Base-by-base conservation (phyloP, 345 rosid genomes). In the Eucalyptus leucophloia region DNA sequence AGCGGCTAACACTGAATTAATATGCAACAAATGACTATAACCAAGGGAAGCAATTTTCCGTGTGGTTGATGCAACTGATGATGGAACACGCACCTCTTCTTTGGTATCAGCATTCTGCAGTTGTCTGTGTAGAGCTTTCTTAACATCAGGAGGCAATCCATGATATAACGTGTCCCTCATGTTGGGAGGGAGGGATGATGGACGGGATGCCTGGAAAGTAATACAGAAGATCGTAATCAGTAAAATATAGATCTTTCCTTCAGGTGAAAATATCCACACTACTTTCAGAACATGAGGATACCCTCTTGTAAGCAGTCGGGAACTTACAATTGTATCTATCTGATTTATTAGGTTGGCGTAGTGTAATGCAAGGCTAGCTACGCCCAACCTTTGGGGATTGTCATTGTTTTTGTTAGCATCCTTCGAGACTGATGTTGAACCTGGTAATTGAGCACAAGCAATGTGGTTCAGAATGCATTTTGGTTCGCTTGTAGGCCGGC, bases 341-440 rank as follows among this genome's bases (percentile, higher is more conserved):
- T 95, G 98, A 90, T 95, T 95, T 89, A 98, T 94, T 86, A 98
- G 58, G 91, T 97, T 96, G 91, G 99, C 99, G 87, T 98, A 97
- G 91, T 98, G 99, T 92, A 97, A 92, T 60, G 99, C 95, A 89
- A 98, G 99, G 89, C 98, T 99, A 47, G 95, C 97, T 89, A 87
- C 91, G 69, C 99, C 99, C 88, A 98, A 93, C 87, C 94, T 94
- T 88, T 92, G 94, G 83, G 91, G 90, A 90, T 91, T 88, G 85
- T 88, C 89, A 72, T 87, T 85, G 12, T 87, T 86, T 49, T 90
- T 93, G 90, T 90, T 87, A 40, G 91, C 42, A 28, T 87, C 72
- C 72, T 92, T 89, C 30, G 12, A 10, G 60, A 88, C 92, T 87
- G 88, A 54, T 88, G 89, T 90, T 54, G 18, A 60, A 86, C 93